A percentile compares a stretch with the other conserved stretches of the same genome.
phyloP scores from a whole-genome alignment of 2,329 filamentous ascomycete species.

The Fonsecaea monophora region DNA sequence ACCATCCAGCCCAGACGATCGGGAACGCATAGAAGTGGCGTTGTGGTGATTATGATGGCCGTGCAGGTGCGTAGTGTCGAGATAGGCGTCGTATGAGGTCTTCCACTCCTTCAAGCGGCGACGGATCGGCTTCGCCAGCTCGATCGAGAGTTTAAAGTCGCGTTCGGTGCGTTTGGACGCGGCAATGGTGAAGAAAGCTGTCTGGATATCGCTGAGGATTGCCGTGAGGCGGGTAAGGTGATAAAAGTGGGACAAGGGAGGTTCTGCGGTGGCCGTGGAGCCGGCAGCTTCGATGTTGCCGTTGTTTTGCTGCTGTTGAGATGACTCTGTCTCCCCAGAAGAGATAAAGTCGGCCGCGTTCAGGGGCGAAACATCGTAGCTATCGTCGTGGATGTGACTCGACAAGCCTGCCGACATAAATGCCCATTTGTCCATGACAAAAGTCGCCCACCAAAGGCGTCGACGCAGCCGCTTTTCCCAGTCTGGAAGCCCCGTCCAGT shows the following conservation, averaged over 20 bases:
- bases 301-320: background rate
- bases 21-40: background rate
- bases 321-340: background rate
- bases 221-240: slow-evolving; percentile 11
- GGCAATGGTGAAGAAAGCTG: slow-evolving; percentile 22
- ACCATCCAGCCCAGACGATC: slow-evolving; percentile 13
- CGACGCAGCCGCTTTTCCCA: slow-evolving; percentile 21
- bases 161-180: slow-evolving; percentile 13
- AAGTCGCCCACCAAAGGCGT: slow-evolving; percentile 26
- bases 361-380: slow-evolving; percentile 20
- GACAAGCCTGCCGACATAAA: slow-evolving; percentile 20
- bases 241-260: slow-evolving; percentile 13
- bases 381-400: slow-evolving; percentile 22
- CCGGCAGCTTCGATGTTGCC: background rate
- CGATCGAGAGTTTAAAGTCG: slow-evolving; percentile 17
- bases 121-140: slow-evolving; percentile 18
- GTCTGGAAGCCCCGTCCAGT: slow-evolving; percentile 18
- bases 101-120: slow-evolving; percentile 19
- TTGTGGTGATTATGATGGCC: background rate
- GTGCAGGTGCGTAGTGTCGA: background rate
- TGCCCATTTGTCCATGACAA: slow-evolving; percentile 28
- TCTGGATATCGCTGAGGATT: slow-evolving; percentile 22
- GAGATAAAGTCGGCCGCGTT: slow-evolving; percentile 7
- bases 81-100: background rate
- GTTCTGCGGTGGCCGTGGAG: background rate